Evolutionary conservation across 805 yeast species (phyloP).

Genomic region (Wickerhamiella brachini): DNA sequence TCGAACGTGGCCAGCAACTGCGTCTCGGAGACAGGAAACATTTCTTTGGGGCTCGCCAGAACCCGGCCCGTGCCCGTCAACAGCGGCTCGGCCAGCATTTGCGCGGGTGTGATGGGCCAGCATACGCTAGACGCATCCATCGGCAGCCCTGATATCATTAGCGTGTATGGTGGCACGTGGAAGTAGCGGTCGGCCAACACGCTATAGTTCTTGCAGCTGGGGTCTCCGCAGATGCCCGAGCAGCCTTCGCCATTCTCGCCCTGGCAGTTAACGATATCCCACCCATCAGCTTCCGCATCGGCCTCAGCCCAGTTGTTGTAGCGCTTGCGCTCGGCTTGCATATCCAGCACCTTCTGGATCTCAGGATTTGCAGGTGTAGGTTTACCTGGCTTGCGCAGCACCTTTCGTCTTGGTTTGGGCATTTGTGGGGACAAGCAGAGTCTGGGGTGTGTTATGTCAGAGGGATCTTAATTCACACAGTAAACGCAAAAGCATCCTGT

Average conservation of each 20-base stretch:
- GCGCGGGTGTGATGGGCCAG: not conserved
- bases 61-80: not conserved
- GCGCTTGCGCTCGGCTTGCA: conserved; percentile 1
- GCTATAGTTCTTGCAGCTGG: not conserved
- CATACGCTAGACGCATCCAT: not conserved
- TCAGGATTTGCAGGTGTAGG: not conserved
- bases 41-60: not conserved
- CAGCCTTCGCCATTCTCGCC: not conserved
- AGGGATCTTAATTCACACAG: too few relatives aligned
- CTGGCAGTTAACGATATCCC: not conserved
- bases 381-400: not conserved
- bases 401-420: conserved; percentile 6
- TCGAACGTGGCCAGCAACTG: not conserved
- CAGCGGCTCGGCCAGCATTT: not conserved
- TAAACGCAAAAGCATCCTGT: too few relatives aligned
- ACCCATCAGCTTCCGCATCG: not conserved
- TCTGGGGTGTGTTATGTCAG: not conserved
- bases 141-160: not conserved
- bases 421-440: too few relatives aligned
- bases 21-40: not conserved
- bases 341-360: conserved; percentile 1
- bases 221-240: not conserved
- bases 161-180: not conserved
- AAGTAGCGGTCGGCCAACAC: not conserved
- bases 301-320: not conserved